Base-by-base conservation (phyloP, 129 eudicot species). In the Saposhnikovia divaricata region DNA sequence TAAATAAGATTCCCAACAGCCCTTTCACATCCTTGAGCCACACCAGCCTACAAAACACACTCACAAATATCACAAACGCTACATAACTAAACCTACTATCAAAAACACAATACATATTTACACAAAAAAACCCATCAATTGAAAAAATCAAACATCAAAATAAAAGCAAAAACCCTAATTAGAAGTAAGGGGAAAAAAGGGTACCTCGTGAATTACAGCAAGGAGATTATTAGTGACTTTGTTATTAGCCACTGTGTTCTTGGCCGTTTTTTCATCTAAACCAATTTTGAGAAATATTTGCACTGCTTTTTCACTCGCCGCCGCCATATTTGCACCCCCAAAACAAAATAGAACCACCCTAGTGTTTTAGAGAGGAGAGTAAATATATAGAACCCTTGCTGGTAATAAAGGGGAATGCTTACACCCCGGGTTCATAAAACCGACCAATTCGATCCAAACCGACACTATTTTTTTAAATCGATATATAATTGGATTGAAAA, bases 151-250 rank as follows among this genome's bases (percentile, higher is more conserved):
- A 34, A 34, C 37, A 63, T 6, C 10, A 5, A 0, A 19, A 9
- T 63, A 5, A 23, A 63, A 5, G 31, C 13, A 0, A 25, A 25
- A 61, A 23, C 70, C 37, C 70, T 16, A 63, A 63, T 11, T 23
- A 42, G 0, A 23, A 23, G 19, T n/a, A 16, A 0, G 31, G 9
- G 53, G 27, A 10, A 0, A 43, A 34, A 82, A 10, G 34, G 37
- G 53, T 86, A 93, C 98, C 98, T 93, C 98, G 71, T 87, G 80
- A 83, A 91, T 91, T 25, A 93, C 90, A 73, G 98, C 84, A 10
- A 83, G 25, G 38, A 93, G 97, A 84, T 93, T 93, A 0, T 85
- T 63, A 51, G 97, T 93, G 53, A 93, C 93, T 77, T 93, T 93
- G 75, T 83, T 89, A 75, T 93, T 93, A 14, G 96, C 98, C 2